Evolutionary conservation across 345 rosid genomes (phyloP).

Genomic region (Noccaea caerulescens): DNA sequence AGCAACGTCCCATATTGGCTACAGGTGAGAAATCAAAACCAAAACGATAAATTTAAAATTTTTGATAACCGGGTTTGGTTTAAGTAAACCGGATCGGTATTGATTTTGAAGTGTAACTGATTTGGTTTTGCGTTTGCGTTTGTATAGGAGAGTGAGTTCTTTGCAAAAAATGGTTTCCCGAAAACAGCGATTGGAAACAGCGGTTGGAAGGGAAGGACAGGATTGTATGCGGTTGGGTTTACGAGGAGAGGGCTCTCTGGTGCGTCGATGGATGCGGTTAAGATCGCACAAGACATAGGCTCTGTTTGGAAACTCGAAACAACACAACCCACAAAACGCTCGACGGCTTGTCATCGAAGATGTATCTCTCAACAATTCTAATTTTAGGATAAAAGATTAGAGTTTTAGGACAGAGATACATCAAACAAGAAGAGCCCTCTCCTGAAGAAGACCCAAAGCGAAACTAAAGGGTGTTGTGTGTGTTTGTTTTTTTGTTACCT

Average conservation of each 20-base stretch:
- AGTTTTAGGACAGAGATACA: constrained; percentile 39
- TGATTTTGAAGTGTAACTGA: constrained; percentile 28
- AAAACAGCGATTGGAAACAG: constrained; percentile 61
- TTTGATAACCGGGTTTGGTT: constrained; percentile 22
- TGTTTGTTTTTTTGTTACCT: constrained; percentile 41
- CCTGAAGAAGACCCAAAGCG: constrained; percentile 54
- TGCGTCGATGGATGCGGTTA: constrained; percentile 75
- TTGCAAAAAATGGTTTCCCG: constrained; percentile 74
- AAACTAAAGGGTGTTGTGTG: constrained; percentile 31
- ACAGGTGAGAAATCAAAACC: constrained; percentile 50
- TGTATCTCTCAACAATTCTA: constrained; percentile 79
- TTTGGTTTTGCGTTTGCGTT: constrained; percentile 20
- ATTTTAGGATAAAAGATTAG: constrained; percentile 22
- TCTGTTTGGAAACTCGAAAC: constrained; percentile 81
- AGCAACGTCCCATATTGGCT: constrained; percentile 82
- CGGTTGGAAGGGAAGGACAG: constrained; percentile 83
- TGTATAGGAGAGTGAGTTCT: constrained; percentile 74
- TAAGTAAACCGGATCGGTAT: not conserved
- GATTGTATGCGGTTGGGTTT: constrained; percentile 92
- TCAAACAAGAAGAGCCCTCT: constrained; percentile 58
- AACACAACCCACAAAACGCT: constrained; percentile 58
- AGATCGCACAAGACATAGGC: constrained; percentile 77
- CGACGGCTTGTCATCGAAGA: constrained; percentile 56
- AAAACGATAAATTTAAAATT: not conserved
- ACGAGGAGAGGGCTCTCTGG: constrained; percentile 90